A percentile compares a stretch with the other conserved stretches of the same genome.
Conservation (phyloP, 2,329 filamentous ascomycete species). For the Penicillium glabrum region DNA sequence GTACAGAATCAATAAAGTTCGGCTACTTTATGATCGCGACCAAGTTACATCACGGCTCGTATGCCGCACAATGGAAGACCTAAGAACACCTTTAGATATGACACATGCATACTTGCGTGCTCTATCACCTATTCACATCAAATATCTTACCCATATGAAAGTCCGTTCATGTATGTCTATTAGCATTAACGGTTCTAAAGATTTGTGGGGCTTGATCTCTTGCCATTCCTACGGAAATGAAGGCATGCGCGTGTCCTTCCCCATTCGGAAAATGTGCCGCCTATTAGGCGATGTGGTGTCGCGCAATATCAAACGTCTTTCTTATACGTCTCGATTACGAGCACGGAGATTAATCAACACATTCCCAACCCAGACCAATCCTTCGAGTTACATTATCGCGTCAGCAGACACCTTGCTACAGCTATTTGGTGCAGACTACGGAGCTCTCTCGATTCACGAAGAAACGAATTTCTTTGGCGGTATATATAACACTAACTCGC, state of each 20-base stretch:
- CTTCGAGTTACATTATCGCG: slow-evolving; percentile 85
- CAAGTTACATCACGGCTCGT: slow-evolving; percentile 77
- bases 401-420: slow-evolving; percentile 82
- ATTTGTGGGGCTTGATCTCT: slow-evolving; percentile 84
- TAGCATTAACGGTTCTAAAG: slow-evolving; percentile 80
- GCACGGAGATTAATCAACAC: slow-evolving; percentile 88
- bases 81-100: slow-evolving; percentile 71
- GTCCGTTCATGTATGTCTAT: slow-evolving; percentile 95
- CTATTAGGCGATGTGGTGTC: slow-evolving; percentile 83
- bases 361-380: slow-evolving; percentile 75
- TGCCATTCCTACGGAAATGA: slow-evolving; percentile 80
- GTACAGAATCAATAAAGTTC: slow-evolving; percentile 87
- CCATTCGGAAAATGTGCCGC: slow-evolving; percentile 88
- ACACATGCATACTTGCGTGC: slow-evolving; percentile 82
- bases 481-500: slow-evolving; percentile 62
- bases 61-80: slow-evolving; percentile 68
- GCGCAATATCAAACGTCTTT: slow-evolving; percentile 81
- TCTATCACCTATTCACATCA: slow-evolving; percentile 80
- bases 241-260: slow-evolving; percentile 89
- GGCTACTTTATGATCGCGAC: slow-evolving; percentile 82
- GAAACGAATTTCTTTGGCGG: slow-evolving; percentile 83
- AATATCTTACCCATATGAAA: slow-evolving; percentile 84
- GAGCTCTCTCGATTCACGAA: slow-evolving; percentile 76
- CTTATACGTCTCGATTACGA: slow-evolving; percentile 79
- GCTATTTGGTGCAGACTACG: slow-evolving; percentile 84